Evolutionary conservation across 257 asterid genomes (phyloP).

Genomic region (Nicotiana paniculata): DNA sequence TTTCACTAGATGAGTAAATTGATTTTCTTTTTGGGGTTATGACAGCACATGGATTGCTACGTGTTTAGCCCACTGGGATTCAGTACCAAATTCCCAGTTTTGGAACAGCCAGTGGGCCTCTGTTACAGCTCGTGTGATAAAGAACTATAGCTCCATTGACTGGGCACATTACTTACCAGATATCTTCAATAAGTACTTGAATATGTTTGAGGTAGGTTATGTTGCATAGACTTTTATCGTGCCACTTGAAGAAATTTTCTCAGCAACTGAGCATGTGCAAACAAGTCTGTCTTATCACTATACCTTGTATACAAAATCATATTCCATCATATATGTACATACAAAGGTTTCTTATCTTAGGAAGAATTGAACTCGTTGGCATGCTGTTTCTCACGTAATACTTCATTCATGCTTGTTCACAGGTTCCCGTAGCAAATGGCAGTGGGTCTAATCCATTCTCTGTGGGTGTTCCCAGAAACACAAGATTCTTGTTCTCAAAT

Average conservation of each 20-base stretch:
- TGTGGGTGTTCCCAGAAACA: conserved; percentile 86
- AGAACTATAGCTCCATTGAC: conserved; percentile 57
- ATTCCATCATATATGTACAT: neutral
- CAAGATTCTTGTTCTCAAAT: conserved; percentile 79
- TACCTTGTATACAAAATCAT: neutral
- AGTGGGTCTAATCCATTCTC: conserved; percentile 82
- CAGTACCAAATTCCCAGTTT: conserved; percentile 85
- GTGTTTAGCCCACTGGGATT: conserved; percentile 73
- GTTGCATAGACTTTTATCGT: neutral
- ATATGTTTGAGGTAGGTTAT: conserved; percentile 81
- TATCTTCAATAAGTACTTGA: conserved; percentile 76
- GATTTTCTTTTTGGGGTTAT: conserved; percentile 20
- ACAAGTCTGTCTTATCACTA: conserved; percentile 1
- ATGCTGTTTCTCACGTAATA: neutral
- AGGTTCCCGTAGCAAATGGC: conserved; percentile 99
- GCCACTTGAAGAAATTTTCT: neutral
- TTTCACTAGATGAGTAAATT: conserved; percentile 13
- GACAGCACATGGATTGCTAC: conserved; percentile 66
- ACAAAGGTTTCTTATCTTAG: neutral
- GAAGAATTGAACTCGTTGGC: neutral
- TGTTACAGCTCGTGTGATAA: conserved; percentile 85
- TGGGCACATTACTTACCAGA: conserved; percentile 72
- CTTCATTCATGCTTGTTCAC: conserved; percentile 26
- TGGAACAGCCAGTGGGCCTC: conserved; percentile 99
- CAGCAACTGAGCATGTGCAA: neutral